Base-by-base conservation (phyloP, 164 flowering plant genomes). In the Sextonia rubra region DNA sequence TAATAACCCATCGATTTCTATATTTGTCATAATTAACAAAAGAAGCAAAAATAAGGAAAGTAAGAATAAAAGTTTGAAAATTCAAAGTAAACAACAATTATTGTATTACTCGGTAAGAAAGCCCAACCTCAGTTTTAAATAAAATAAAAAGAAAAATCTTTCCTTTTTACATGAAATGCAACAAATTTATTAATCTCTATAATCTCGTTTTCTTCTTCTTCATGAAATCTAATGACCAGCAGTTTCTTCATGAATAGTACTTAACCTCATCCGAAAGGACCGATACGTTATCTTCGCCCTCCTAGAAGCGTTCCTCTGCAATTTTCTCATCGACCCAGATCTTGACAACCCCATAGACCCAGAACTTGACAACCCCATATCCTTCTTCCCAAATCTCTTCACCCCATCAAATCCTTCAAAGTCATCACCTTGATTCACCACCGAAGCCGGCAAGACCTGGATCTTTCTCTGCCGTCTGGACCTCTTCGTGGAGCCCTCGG, bases 211-310 rank as follows among this genome's bases (percentile, higher is more conserved):
- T 64, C 15, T 64, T 27, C 17, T 6, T 26, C 8, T 64, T 27
- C n/a, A 7, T 27, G 68, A 29, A 17, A 60, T 27, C 60, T 47
- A 68, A 22, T 49, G 48, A 20, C 58, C 68, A 52, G 70, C 72
- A 14, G 77, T 32, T 1, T 85, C 89, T 83, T 90, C 94, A 66
- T 87, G 69, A 64, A 90, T 90, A 60, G 94, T 88, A 71, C 74
- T 72, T 60, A 90, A 75, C 23, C 75, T 79, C 69, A 84, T 71
- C 68, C 77, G 74, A 69, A 90, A 88, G 3, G 90, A 86, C 0
- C 86, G 80, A 69, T 78, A 81, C 14, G 88, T 85, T 69, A 80
- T 11, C 73, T 75, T 85, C 4, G 85, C 84, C 62, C 85, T 73
- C 73, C 74, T 75, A 0, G 92, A 87, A 18, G 90, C 81, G 52